Evolutionary conservation across 768 basidiomycete genomes (phyloP).

Genomic region (Mycena sanguinolenta): DNA sequence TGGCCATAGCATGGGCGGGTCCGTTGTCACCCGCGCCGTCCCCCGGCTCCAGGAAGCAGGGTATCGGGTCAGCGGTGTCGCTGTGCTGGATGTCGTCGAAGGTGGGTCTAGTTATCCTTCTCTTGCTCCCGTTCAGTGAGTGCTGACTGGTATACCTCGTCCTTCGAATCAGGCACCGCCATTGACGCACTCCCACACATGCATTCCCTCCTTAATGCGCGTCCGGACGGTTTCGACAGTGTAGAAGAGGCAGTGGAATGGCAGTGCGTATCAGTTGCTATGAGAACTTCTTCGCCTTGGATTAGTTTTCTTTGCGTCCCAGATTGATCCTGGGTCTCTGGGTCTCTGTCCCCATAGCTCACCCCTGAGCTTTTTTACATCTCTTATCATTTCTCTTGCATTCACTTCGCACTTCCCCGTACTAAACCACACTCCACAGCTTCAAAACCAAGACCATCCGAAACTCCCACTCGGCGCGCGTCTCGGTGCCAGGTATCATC

Average conservation of each 20-base stretch:
- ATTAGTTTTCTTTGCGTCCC: no score
- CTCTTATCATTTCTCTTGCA: no score
- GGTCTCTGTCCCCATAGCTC: no score
- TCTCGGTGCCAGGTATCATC: conserved; percentile 90
- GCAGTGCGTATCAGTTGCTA: conserved; percentile 78
- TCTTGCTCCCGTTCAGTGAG: not conserved
- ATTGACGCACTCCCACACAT: conserved; percentile 94
- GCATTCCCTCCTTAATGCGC: conserved; percentile 86
- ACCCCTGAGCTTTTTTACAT: no score
- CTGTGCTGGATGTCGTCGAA: conserved; percentile 91
- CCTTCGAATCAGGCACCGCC: conserved; percentile 81
- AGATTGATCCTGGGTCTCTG: no score
- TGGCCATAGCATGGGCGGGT: conserved; percentile 98
- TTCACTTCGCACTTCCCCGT: not conserved
- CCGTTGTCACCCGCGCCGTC: conserved; percentile 82
- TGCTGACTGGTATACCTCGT: no score
- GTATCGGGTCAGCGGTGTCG: conserved; percentile 82
- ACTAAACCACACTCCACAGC: conserved; percentile 54
- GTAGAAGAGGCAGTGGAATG: conserved; percentile 92
- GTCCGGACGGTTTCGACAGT: conserved; percentile 88
- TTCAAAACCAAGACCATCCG: conserved; percentile 85
- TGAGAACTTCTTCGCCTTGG: no score
- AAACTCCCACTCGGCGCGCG: conserved; percentile 84
- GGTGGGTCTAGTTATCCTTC: conserved; percentile 59
- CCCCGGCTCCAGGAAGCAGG: conserved; percentile 74